Percentiles rank a stretch among this genome's conserved stretches.
These are phyloP conservation scores for Verticillium longisporum DNA, from an alignment of 2,329 filamentous ascomycete genomes.

Conservation along the genomic window DNA sequence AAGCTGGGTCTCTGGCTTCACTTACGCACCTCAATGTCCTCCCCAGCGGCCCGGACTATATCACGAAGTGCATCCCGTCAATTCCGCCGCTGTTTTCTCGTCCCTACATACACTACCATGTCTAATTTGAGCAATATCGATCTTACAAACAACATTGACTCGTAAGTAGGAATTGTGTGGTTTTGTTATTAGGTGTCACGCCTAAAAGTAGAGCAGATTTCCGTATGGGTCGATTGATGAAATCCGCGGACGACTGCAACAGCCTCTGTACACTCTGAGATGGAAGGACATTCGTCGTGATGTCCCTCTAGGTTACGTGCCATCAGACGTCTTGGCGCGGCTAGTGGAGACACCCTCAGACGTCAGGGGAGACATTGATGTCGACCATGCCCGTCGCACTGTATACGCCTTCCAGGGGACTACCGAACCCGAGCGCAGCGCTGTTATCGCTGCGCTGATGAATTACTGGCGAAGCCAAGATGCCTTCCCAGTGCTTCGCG, in stretches of 20 bases:
- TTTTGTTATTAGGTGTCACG: no score
- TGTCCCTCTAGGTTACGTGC: constrained; percentile 56
- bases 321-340: constrained; percentile 40
- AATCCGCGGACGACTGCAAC: constrained; percentile 46
- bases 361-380: constrained; percentile 50
- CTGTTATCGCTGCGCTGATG: constrained; percentile 48
- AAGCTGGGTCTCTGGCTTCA: no score
- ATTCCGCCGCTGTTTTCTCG: background rate
- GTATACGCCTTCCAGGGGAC: constrained; percentile 55
- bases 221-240: constrained; percentile 62
- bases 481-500: constrained; percentile 66
- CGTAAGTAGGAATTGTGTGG: constrained; percentile 30
- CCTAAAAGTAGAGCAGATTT: constrained; percentile 48
- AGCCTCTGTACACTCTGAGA: constrained; percentile 60
- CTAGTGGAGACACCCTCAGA: constrained; percentile 39
- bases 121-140: constrained; percentile 34
- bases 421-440: constrained; percentile 57
- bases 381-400: constrained; percentile 54
- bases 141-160: constrained; percentile 46
- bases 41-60: background rate
- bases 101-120: background rate
- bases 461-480: constrained; percentile 61
- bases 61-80: background rate
- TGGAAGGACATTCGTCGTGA: constrained; percentile 57
- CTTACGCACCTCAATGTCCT: background rate